Conservation (phyloP, 2,329 filamentous ascomycete species). For the Venturia effusa region DNA sequence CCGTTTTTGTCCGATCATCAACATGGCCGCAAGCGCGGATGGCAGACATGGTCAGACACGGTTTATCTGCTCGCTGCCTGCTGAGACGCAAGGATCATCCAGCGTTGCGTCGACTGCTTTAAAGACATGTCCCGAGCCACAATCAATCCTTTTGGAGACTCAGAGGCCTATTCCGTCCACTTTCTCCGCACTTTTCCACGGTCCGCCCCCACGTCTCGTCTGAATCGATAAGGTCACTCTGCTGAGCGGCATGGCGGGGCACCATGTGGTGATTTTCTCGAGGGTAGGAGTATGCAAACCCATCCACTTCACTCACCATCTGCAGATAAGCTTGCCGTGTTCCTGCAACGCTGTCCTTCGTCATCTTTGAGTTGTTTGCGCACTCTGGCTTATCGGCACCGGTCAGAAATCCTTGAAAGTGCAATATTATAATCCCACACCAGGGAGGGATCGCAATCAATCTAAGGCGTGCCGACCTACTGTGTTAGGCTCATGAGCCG, state of each 20-base stretch:
- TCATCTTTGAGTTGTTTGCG: background rate
- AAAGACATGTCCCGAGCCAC: background rate
- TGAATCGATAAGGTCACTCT: background rate
- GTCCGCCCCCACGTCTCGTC: background rate
- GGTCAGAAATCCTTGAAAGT: too few species aligned
- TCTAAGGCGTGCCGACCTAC: too few species aligned
- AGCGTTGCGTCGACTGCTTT: background rate
- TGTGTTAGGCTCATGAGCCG: too few species aligned
- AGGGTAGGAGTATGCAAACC: background rate
- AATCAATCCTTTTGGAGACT: background rate
- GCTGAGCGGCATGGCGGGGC: background rate
- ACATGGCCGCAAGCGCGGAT: background rate
- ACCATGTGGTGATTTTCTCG: background rate
- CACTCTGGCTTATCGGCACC: conserved; percentile 2
- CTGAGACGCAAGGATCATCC: background rate
- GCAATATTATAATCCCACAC: background rate
- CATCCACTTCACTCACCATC: background rate
- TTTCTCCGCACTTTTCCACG: background rate
- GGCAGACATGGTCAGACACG: background rate
- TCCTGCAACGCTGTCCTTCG: background rate
- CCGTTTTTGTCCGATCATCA: background rate
- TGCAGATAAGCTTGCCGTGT: background rate
- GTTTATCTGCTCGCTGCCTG: background rate
- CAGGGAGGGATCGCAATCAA: background rate
- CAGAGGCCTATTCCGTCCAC: background rate